Percentiles rank a stretch among this genome's conserved stretches.
phyloP scores from a whole-genome alignment of 495 filamentous ascomycete genomes.

The Neurospora sp. region DNA sequence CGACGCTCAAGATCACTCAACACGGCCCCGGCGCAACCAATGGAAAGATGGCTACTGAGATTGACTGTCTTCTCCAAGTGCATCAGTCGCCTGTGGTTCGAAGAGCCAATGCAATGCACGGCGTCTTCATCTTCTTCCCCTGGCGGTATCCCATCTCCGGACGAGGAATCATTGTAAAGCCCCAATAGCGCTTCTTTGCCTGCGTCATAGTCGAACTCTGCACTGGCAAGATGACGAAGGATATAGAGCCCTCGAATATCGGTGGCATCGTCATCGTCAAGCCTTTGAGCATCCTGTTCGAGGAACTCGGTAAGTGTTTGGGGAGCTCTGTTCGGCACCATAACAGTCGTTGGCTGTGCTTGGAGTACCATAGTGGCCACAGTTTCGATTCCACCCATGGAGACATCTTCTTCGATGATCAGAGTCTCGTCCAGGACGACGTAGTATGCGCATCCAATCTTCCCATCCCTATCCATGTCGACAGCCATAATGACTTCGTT shows the following conservation, averaged over 20 bases:
- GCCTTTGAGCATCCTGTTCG: constrained; percentile 29
- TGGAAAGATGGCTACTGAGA: constrained; percentile 53
- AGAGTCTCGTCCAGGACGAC: constrained; percentile 62
- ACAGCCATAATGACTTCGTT: constrained; percentile 79
- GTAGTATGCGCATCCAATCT: constrained; percentile 84
- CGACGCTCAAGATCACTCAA: constrained; percentile 69
- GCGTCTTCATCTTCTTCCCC: constrained; percentile 40
- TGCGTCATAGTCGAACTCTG: constrained; percentile 68
- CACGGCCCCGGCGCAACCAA: constrained; percentile 78
- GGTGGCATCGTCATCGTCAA: constrained; percentile 19
- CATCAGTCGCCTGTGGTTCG: constrained; percentile 55
- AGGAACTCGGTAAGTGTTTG: constrained; percentile 43
- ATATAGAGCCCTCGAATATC: constrained; percentile 47
- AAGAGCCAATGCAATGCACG: constrained; percentile 38
- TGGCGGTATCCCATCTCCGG: constrained; percentile 45
- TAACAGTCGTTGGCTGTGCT: constrained; percentile 68
- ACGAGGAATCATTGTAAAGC: constrained; percentile 39
- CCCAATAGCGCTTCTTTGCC: constrained; percentile 58
- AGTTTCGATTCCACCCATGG: constrained; percentile 56
- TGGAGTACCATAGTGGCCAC: constrained; percentile 69
- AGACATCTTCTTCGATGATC: constrained; percentile 74
- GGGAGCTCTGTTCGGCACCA: constrained; percentile 63
- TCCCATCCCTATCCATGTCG: constrained; percentile 60
- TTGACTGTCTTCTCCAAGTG: constrained; percentile 67
- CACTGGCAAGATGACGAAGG: constrained; percentile 58